Base-by-base conservation (phyloP, 2,329 filamentous ascomycete species). In the Bipolaris zeicola region DNA sequence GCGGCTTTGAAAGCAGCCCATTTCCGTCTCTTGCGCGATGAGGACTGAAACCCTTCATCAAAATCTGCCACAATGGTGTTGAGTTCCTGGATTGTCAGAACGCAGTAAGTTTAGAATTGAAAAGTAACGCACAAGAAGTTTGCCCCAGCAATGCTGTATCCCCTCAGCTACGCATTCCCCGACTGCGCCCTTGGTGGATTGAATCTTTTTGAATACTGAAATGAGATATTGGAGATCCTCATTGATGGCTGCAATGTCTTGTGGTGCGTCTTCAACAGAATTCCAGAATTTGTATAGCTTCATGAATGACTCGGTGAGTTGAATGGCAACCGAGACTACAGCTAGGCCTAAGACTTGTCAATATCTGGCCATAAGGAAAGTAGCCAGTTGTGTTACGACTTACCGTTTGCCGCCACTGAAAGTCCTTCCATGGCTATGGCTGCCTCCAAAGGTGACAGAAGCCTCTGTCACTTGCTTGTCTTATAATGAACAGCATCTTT, bases 281-380 rank as follows among this genome's bases (percentile, higher is more conserved):
- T 64, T 60, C 62, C 60, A 64, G 36, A 62, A 64, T 1, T 14
- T 49, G 10, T 64, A 58, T 10, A 46, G 18, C 20, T 16, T 36
- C 6, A 43, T 39, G 28, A n/a, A 54, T 18, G 44, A 45, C 28
- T 31, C 14, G 4, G 24, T 16, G 11, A 36, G 22, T 14, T 46
- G 43, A 18, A 24, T 13, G 6, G 43, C 31, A 10, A 24, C 10
- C 3, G 43, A 46, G 43, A 46, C 43, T 11, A 46, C 43, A 46
- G 28, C 31, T 36, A 46, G 3, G 18, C 43, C 43, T 46, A 18
- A 13, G 6, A n/a, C 3, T 24, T 20, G 18, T 46, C 5, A 36
- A 13, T n/a, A 36, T 4, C 6, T 13, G 5, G 22, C 5, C 24
- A 18, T n/a, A 24, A 36, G 18, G 36, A n/a, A 33, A 2, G 13